Evolutionary conservation across 2,329 filamentous ascomycete genomes (phyloP).

Genomic region (Lachnellula cervina): DNA sequence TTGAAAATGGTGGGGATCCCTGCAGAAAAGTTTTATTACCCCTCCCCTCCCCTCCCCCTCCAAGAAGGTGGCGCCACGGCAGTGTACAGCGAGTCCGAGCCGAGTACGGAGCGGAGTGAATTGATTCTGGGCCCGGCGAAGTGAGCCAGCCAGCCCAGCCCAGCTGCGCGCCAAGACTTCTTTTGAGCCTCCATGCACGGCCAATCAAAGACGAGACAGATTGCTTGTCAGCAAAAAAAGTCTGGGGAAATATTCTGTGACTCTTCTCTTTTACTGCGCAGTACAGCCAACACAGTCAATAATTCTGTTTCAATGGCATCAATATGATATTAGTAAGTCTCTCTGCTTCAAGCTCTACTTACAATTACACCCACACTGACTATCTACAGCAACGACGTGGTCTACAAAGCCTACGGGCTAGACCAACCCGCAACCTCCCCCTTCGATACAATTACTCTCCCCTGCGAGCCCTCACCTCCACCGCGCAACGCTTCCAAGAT

Average conservation of each 20-base stretch:
- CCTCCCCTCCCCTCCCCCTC: too few relatives aligned
- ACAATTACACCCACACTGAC: background rate
- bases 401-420: conserved; percentile 27
- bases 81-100: too few relatives aligned
- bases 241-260: conserved; percentile 6
- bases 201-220: conserved; percentile 4
- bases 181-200: too few relatives aligned
- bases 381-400: conserved; percentile 22
- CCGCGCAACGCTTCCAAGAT: conserved; percentile 38
- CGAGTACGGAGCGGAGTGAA: too few relatives aligned
- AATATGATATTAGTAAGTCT: conserved; percentile 25
- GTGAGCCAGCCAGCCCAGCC: too few relatives aligned
- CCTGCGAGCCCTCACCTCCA: conserved; percentile 26
- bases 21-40: too few relatives aligned
- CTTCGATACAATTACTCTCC: conserved; percentile 19
- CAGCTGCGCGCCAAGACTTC: too few relatives aligned
- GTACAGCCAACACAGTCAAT: background rate
- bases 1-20: too few relatives aligned
- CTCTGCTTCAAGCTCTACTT: background rate
- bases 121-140: too few relatives aligned
- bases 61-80: too few relatives aligned
- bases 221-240: conserved; percentile 8
- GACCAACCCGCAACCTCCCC: conserved; percentile 23
- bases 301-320: conserved; percentile 20
- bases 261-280: background rate